Conservation (phyloP, 225 moss, liverwort and hornwort genomes). For the Neckera pumila region DNA sequence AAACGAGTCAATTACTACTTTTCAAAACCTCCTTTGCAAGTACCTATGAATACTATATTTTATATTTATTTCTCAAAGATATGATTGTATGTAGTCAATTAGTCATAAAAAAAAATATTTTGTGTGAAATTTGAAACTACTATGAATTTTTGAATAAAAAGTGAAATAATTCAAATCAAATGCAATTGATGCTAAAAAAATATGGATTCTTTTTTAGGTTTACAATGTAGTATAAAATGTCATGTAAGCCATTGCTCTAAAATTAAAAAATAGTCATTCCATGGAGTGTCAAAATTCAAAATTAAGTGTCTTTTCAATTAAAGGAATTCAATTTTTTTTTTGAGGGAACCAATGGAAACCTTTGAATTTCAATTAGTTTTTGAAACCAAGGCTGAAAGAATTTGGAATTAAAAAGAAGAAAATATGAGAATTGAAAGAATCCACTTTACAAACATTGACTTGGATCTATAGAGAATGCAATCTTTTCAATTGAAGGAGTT, state of each 20-base stretch:
- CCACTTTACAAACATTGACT: accelerated
- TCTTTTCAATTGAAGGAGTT: neutral
- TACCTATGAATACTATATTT: neutral
- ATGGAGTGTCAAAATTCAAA: too few relatives aligned
- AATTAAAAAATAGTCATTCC: neutral
- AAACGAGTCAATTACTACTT: accelerated
- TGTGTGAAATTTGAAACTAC: neutral
- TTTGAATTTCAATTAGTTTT: too few relatives aligned
- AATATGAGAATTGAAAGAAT: neutral
- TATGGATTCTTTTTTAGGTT: accelerated
- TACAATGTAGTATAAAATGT: neutral
- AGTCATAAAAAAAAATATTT: neutral
- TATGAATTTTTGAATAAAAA: neutral
- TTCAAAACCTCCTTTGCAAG: neutral
- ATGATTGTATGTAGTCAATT: neutral
- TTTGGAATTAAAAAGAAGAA: too few relatives aligned
- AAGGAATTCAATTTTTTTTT: too few relatives aligned
- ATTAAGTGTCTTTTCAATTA: neutral
- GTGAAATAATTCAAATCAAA: neutral
- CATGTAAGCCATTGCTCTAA: neutral
- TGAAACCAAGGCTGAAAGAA: too few relatives aligned
- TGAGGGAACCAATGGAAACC: too few relatives aligned
- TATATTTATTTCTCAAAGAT: neutral
- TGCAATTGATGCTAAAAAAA: neutral
- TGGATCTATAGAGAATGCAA: neutral